Base-by-base conservation (phyloP, 768 basidiomycete genomes). In the Hygrophorus russula region DNA sequence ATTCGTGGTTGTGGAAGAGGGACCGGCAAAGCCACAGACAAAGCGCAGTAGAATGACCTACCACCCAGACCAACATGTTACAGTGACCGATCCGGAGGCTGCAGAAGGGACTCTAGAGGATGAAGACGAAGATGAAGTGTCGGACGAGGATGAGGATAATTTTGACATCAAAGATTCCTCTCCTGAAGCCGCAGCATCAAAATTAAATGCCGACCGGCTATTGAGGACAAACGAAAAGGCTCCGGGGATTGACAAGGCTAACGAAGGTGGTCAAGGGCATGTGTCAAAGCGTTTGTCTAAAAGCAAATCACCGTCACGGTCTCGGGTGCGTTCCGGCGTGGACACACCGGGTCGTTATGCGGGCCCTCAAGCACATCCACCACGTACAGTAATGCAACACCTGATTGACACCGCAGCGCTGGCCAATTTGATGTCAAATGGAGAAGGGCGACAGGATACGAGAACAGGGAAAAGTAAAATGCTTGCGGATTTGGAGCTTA, bases 1-100 rank as follows among this genome's bases (percentile, higher is more conserved):
- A 5, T 98, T 98, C 52, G 96, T 98, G 34, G 88, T 99, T 14
- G 90, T 99, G 17, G 96, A 98, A 59, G 93, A 96, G 55, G 80
- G 76, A 27, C 78, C 82, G 0, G 55, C 64, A 12, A 74, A 74
- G 50, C 56, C 50, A 5, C 57, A 53, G 44, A 64, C 55, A 42
- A 51, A 42, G 20, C 46, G 39, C 17, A 52, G 54, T 10, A 46
- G 35, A 9, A 52, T 49, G 13, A 46, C 44, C 1, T 54, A 50
- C 13, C 48, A 44, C 10, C 41, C 20, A 27, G 50, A 45, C 13
- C 6, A 36, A 33, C n/a, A n/a, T 39, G 15, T 47, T 50, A 6
- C 50, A 56, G 17, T 43, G 36, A 32, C 50, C 48, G 20, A 2
- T n/a, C 51, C 20, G 42, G 52, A 39, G 49, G 53, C 27, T 31